Evolutionary conservation across 768 basidiomycete species (phyloP).

Genomic region (Trametes gibbosa): DNA sequence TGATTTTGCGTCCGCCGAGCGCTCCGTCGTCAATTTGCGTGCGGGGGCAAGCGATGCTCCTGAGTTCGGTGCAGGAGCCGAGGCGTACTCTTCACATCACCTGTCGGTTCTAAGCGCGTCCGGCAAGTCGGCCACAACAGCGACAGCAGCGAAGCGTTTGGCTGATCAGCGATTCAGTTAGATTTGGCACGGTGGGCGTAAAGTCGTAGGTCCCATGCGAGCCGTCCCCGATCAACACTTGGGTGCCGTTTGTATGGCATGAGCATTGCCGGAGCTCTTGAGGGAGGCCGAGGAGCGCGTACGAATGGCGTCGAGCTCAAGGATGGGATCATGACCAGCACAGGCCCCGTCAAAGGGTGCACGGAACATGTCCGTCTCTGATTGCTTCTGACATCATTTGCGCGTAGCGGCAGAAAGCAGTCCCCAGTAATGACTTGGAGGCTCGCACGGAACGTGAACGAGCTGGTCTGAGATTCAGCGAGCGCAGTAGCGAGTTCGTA

Average conservation of each 20-base stretch:
- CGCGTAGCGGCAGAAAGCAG: neutral
- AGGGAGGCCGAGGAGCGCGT: slow-evolving; percentile 6
- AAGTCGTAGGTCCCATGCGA: slow-evolving; percentile 33
- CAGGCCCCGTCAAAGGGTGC: slow-evolving; percentile 19
- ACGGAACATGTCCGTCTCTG: slow-evolving; percentile 16
- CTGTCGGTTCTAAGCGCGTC: slow-evolving; percentile 31
- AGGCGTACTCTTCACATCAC: slow-evolving; percentile 8
- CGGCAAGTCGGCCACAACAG: slow-evolving; percentile 34
- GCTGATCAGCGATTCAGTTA: slow-evolving; percentile 30
- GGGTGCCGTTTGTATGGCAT: slow-evolving; percentile 22
- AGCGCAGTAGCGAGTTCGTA: neutral
- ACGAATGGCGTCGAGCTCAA: slow-evolving; percentile 25
- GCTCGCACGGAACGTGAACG: neutral
- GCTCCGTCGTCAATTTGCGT: slow-evolving; percentile 23
- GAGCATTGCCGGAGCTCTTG: neutral
- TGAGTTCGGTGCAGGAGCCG: neutral
- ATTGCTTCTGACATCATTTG: slow-evolving; percentile 8
- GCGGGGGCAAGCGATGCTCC: neutral
- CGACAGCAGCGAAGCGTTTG: slow-evolving; percentile 30
- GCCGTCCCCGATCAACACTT: slow-evolving; percentile 31
- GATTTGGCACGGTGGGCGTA: slow-evolving; percentile 30
- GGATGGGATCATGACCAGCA: slow-evolving; percentile 24
- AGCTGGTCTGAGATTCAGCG: neutral
- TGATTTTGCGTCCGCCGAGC: slow-evolving; percentile 13
- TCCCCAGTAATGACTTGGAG: neutral